A percentile compares a stretch with the other conserved stretches of the same genome.
phyloP scores from a whole-genome alignment of 306 rosid species.

The Pyrus pyrifolia region DNA sequence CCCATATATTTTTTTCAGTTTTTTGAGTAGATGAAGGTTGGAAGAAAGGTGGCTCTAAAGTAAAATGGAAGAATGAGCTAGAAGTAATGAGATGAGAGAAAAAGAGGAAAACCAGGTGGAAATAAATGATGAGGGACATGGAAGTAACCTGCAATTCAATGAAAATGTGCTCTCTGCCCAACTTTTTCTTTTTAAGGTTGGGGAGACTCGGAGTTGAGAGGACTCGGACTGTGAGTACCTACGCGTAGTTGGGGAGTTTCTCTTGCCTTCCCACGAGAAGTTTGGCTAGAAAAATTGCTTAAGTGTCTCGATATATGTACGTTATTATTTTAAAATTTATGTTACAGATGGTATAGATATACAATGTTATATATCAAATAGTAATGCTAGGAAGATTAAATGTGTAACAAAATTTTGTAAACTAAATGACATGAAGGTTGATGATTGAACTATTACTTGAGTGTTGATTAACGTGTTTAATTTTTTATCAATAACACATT shows the following conservation, averaged over 20 bases:
- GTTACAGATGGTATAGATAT: conserved; percentile 29
- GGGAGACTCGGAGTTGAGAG: conserved; percentile 9
- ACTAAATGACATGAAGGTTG: too few species aligned
- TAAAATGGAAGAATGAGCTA: conserved; percentile 10
- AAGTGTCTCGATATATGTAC: conserved; percentile 38
- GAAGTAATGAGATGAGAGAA: conserved; percentile 1
- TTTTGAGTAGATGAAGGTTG: background rate
- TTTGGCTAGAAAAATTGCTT: conserved; percentile 28
- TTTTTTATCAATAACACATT: too few species aligned
- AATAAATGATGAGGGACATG: conserved; percentile 38
- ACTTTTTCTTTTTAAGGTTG: background rate
- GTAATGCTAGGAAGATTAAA: background rate
- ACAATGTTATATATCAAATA: conserved; percentile 6
- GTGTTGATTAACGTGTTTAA: too few species aligned
- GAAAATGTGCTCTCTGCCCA: conserved; percentile 1
- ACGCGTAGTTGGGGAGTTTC: conserved; percentile 41
- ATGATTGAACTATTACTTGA: too few species aligned
- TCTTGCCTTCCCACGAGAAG: background rate
- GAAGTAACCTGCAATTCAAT: conserved; percentile 18
- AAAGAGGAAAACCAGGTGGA: conserved; percentile 31
- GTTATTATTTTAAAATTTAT: background rate
- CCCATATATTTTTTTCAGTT: conserved; percentile 6
- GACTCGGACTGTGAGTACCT: conserved; percentile 10
- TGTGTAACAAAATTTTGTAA: too few species aligned
- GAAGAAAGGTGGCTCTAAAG: background rate